phyloP scores from a whole-genome alignment of 768 basidiomycete species.

The Xerocomellus amylosporus region DNA sequence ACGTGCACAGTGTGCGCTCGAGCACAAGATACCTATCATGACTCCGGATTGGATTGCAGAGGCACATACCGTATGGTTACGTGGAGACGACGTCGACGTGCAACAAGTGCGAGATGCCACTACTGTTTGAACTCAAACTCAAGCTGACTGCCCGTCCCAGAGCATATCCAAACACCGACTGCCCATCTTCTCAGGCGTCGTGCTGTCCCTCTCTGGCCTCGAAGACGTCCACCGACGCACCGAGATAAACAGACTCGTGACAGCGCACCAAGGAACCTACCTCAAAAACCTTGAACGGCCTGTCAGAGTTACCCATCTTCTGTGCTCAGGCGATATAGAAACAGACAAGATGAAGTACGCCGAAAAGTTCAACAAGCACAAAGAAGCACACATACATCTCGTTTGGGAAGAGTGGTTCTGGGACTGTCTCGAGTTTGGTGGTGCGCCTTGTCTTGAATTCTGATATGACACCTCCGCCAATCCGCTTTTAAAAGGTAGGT shows the following conservation, averaged over 20 bases:
- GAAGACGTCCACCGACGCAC: slow-evolving; percentile 58
- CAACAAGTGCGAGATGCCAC: slow-evolving; percentile 44
- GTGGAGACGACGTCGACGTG: slow-evolving; percentile 75
- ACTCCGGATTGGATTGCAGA: slow-evolving; percentile 74
- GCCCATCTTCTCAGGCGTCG: slow-evolving; percentile 67
- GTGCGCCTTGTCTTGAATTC: slow-evolving; percentile 30
- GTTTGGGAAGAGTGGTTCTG: slow-evolving; percentile 98
- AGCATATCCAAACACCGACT: slow-evolving; percentile 60
- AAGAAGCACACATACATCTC: slow-evolving; percentile 71
- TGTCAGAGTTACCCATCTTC: slow-evolving; percentile 78
- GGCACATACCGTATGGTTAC: slow-evolving; percentile 69
- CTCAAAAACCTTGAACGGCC: slow-evolving; percentile 75
- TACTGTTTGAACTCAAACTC: neutral
- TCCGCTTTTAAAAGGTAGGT: slow-evolving; percentile 44
- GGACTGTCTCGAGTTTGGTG: slow-evolving; percentile 81
- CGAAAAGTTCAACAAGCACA: slow-evolving; percentile 63
- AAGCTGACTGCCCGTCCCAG: slow-evolving; percentile 35
- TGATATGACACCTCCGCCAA: neutral
- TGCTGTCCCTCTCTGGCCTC: slow-evolving; percentile 74
- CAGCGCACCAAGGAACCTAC: slow-evolving; percentile 62
- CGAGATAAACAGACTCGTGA: slow-evolving; percentile 61
- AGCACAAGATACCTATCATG: slow-evolving; percentile 77
- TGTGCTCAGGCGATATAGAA: slow-evolving; percentile 67
- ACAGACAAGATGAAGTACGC: slow-evolving; percentile 79
- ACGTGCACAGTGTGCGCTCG: slow-evolving; percentile 67